phyloP scores from a whole-genome alignment of 768 basidiomycete species.

The Mycena rosella region DNA sequence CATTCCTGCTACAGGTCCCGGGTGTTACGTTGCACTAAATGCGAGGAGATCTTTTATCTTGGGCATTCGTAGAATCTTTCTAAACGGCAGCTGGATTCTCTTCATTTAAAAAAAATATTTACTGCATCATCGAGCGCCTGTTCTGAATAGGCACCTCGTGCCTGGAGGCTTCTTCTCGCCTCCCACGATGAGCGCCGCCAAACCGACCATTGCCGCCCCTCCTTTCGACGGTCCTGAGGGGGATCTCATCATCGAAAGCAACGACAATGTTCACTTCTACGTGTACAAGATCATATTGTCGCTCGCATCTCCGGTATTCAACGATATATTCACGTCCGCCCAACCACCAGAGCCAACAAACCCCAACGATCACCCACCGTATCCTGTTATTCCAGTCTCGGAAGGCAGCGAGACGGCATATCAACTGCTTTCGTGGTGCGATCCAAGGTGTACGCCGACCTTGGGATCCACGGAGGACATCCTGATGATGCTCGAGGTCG shows the following conservation, averaged over 20 bases:
- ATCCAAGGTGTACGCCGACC: neutral
- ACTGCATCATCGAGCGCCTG: too few species aligned
- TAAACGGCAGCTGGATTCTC: neutral
- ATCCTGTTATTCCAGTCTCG: neutral
- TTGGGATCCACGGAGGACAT: neutral
- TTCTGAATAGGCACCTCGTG: too few species aligned
- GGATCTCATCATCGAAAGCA: neutral
- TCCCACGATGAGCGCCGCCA: neutral
- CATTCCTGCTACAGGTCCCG: too few species aligned
- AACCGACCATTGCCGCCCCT: neutral
- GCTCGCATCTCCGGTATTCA: constrained; percentile 7
- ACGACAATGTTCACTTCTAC: constrained; percentile 6
- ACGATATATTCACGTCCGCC: neutral
- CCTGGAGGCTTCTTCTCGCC: neutral
- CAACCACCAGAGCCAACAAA: neutral
- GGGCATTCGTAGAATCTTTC: neutral
- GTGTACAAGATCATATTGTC: neutral
- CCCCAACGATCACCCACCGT: neutral
- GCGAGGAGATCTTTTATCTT: neutral
- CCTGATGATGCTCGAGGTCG: neutral
- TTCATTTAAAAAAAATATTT: neutral
- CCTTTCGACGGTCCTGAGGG: neutral
- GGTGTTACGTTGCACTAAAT: too few species aligned
- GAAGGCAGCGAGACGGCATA: neutral
- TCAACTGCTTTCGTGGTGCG: constrained; percentile 3